Evolutionary conservation across 164 flowering plant species (phyloP).

Genomic region (Kingdonia uniflora): DNA sequence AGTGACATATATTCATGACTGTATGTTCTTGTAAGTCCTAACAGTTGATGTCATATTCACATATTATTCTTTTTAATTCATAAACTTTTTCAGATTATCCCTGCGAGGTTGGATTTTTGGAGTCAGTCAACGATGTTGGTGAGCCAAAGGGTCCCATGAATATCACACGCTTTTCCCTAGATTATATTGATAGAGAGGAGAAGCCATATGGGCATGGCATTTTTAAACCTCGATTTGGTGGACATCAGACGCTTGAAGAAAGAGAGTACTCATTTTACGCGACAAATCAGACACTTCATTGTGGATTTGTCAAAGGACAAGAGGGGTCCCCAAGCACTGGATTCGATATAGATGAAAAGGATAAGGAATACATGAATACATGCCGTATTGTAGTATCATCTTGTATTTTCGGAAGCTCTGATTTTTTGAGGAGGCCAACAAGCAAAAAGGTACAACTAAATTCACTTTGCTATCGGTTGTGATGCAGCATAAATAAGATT

Average conservation of each 20-base stretch:
- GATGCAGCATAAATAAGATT: too few species aligned
- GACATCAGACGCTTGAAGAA: conserved; percentile 80
- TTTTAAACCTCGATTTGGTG: conserved; percentile 67
- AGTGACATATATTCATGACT: too few species aligned
- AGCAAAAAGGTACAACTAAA: conserved; percentile 43
- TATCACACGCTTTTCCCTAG: conserved; percentile 45
- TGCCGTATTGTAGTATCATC: conserved; percentile 81
- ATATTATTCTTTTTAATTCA: neutral
- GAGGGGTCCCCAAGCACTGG: conserved; percentile 56
- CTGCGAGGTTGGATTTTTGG: conserved; percentile 48
- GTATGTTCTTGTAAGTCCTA: neutral
- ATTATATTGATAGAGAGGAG: conserved; percentile 49
- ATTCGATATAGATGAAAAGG: conserved; percentile 63
- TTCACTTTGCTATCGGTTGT: too few species aligned
- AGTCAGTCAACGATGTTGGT: conserved; percentile 40
- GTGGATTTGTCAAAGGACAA: conserved; percentile 82
- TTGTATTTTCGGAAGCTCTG: conserved; percentile 94
- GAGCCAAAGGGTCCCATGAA: conserved; percentile 51
- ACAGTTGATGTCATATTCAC: conserved; percentile 4
- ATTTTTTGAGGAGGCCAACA: conserved; percentile 78
- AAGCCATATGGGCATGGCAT: conserved; percentile 12
- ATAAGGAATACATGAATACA: conserved; percentile 50
- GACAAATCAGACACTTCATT: conserved; percentile 66
- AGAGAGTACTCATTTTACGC: conserved; percentile 76
- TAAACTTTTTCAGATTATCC: conserved; percentile 48